Evolutionary conservation across 768 basidiomycete species (phyloP).

Genomic region (Leccinellum rugosiceps): DNA sequence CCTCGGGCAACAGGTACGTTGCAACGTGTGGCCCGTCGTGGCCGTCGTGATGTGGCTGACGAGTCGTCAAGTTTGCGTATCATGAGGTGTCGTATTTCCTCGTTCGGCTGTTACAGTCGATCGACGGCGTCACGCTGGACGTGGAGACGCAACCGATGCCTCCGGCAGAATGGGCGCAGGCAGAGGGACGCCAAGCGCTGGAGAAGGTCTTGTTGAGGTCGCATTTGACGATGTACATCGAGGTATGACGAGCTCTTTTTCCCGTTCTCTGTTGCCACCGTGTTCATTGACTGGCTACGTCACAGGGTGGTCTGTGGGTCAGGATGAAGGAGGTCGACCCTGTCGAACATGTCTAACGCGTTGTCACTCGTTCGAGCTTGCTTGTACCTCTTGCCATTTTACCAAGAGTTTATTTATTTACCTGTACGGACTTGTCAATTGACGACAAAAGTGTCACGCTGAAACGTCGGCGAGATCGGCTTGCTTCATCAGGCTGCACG

Average conservation of each 20-base stretch:
- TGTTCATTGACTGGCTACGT: background rate
- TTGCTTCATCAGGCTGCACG: background rate
- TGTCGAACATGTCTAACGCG: background rate
- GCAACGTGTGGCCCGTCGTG: no score
- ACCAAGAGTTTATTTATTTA: background rate
- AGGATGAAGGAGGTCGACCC: slow-evolving; percentile 18
- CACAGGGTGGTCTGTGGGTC: slow-evolving; percentile 27
- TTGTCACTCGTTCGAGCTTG: background rate
- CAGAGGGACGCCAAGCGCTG: slow-evolving; percentile 34
- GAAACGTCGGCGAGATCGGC: background rate
- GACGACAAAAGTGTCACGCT: background rate
- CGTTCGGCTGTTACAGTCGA: slow-evolving; percentile 48
- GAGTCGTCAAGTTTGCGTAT: slow-evolving; percentile 52
- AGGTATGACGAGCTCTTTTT: slow-evolving; percentile 26
- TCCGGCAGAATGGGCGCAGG: slow-evolving; percentile 32
- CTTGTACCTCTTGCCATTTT: background rate
- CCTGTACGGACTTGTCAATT: background rate
- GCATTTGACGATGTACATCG: slow-evolving; percentile 43
- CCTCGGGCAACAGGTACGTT: slow-evolving; percentile 44
- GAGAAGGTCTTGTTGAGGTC: slow-evolving; percentile 40
- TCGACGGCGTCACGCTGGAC: slow-evolving; percentile 41
- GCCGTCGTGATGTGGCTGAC: background rate
- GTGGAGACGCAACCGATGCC: slow-evolving; percentile 34
- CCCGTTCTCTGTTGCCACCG: background rate
- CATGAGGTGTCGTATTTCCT: slow-evolving; percentile 55